Percentiles rank a stretch among this genome's conserved stretches.
Evolutionary conservation across 768 basidiomycete species (phyloP).

Genomic region (Rhodotorula babjevae): DNA sequence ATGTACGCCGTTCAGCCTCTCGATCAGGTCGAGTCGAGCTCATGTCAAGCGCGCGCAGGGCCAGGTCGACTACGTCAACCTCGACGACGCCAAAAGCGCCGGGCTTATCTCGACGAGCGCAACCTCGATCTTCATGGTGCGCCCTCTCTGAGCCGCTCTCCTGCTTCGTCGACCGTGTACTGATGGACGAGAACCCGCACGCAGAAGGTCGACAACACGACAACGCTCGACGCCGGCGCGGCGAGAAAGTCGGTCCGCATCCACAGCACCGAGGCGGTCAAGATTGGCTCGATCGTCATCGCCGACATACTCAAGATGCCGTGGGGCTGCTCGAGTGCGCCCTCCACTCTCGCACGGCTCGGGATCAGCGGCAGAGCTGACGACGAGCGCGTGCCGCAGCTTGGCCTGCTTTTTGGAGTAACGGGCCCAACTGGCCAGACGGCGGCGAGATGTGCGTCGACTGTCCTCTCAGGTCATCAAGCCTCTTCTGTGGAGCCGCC

Average conservation of each 20-base stretch:
- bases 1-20: background rate
- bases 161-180: no score
- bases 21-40: no score
- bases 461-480: no score
- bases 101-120: constrained; percentile 16
- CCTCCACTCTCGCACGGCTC: no score
- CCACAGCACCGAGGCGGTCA: constrained; percentile 13
- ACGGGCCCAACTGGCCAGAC: constrained; percentile 9
- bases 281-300: constrained; percentile 19
- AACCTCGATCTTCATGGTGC: constrained; percentile 15
- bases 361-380: background rate
- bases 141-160: no score
- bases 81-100: constrained; percentile 4
- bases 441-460: constrained; percentile 24
- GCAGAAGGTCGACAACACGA: constrained; percentile 32
- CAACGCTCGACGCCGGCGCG: constrained; percentile 13
- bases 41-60: background rate
- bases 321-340: constrained; percentile 17
- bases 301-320: constrained; percentile 27
- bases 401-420: constrained; percentile 16
- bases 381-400: background rate
- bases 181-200: no score
- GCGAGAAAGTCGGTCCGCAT: constrained; percentile 14
- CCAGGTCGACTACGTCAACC: constrained; percentile 14
- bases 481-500: no score